Evolutionary conservation across 139 green algal genomes (phyloP).

Genomic region (Pseudopediastrum boryanum): DNA sequence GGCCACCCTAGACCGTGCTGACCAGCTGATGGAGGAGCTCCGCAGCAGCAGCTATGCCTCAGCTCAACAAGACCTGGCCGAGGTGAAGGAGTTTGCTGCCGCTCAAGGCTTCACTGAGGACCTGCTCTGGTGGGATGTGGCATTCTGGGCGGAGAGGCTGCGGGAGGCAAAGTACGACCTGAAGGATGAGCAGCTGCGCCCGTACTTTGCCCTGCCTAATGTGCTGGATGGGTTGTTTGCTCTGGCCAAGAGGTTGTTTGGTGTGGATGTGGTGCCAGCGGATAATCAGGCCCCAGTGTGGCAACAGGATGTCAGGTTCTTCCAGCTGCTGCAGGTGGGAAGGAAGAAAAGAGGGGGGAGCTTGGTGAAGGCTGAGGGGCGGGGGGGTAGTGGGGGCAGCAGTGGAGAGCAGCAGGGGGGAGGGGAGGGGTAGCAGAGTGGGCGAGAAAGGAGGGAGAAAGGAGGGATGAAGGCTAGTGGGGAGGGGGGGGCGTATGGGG

Average conservation of each 20-base stretch:
- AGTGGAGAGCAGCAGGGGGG: not conserved
- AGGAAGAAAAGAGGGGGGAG: too few relatives aligned
- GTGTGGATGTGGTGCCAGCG: constrained; percentile 80
- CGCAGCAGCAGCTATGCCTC: constrained; percentile 65
- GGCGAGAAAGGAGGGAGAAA: too few relatives aligned
- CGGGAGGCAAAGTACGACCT: constrained; percentile 82
- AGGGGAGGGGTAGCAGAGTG: too few relatives aligned
- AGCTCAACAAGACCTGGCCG: constrained; percentile 80
- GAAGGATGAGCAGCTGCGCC: constrained; percentile 92
- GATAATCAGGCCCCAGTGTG: constrained; percentile 88
- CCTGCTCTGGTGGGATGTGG: constrained; percentile 84
- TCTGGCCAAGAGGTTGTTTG: constrained; percentile 89
- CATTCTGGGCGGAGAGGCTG: constrained; percentile 92
- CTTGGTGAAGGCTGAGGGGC: not conserved
- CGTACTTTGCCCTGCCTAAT: constrained; percentile 92
- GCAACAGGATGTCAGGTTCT: constrained; percentile 94
- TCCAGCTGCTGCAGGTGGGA: constrained; percentile 59
- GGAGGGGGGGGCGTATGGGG: too few relatives aligned
- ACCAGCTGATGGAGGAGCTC: constrained; percentile 93
- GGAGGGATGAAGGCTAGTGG: too few relatives aligned
- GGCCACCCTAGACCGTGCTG: constrained; percentile 76
- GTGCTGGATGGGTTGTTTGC: constrained; percentile 92
- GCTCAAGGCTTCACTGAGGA: constrained; percentile 58
- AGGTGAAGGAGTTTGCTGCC: constrained; percentile 55
- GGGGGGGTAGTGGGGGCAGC: not conserved